Base-by-base conservation (phyloP, 2,329 filamentous ascomycete genomes). In the Magnaporthiopsis incrustans region DNA sequence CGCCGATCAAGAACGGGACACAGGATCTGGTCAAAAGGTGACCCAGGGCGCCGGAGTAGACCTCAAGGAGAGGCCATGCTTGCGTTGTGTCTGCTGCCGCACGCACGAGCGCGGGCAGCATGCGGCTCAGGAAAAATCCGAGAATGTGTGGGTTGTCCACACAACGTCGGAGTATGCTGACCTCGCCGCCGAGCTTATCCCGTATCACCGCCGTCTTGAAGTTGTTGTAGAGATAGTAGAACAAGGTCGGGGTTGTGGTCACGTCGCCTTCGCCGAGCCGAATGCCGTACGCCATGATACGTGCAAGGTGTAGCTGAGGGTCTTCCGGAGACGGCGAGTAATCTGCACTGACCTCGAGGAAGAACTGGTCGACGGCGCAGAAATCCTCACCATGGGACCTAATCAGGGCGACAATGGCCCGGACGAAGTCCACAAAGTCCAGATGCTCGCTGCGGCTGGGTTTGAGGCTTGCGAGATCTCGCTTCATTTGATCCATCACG, bases 191-290 rank as follows among this genome's bases (percentile, higher is more conserved):
- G n/a, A 85, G 74, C 62, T 76, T 78, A 64, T 79, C 75, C 64
- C 81, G 81, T 58, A 78, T 77, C 3, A 86, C 70, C 0, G 82
- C 81, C 63, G 81, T 73, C 69, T 85, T 85, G 70, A 85, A 84
- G 71, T 81, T 85, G 67, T 82, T 82, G 69, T 80, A 81, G 2
- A 87, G 75, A 65, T 84, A 83, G 70, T 81, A 82, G 69, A 86
- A 87, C 4, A 86, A 76, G 63, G 80, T 78, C 25, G 80, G 77
- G 7, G 73, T 72, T 4, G 79, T 80, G 35, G 76, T 77, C 2
- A 72, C 68, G 63, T 85, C 83, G 1, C 78, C 80, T 66, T 86
- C 84, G 56, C 77, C 75, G 22, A 87, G 72, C 57, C 81, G 79
- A 38, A 86, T 73, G 1, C 82, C 84, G 70, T 85, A 86, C 2